Evolutionary conservation across 2,329 filamentous ascomycete species (phyloP).

Genomic region (Cyphellophora attinorum): DNA sequence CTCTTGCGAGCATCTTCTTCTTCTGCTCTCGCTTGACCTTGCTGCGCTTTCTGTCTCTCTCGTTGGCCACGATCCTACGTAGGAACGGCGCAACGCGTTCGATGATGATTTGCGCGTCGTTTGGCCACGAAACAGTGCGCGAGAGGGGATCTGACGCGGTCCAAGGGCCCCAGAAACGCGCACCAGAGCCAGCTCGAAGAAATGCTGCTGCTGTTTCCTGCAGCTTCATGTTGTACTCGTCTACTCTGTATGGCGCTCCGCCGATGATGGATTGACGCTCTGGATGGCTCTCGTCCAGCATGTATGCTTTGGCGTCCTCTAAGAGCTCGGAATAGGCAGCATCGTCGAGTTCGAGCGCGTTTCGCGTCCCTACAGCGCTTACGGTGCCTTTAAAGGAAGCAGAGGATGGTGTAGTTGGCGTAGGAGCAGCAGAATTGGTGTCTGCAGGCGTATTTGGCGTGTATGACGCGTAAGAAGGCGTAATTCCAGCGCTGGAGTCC

Average conservation of each 20-base stretch:
- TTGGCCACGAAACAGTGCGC: constrained; percentile 42
- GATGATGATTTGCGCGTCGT: constrained; percentile 46
- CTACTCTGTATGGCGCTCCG: too few relatives aligned
- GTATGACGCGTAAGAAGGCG: too few relatives aligned
- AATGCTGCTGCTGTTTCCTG: constrained; percentile 51
- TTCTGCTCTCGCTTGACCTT: constrained; percentile 23
- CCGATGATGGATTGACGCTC: constrained; percentile 49
- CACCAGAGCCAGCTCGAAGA: constrained; percentile 40
- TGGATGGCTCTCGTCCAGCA: constrained; percentile 45
- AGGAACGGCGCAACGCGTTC: constrained; percentile 48
- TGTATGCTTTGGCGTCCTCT: constrained; percentile 46
- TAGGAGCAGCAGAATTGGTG: not conserved
- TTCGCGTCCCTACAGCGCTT: constrained; percentile 1
- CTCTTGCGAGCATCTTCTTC: constrained; percentile 3
- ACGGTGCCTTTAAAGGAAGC: not conserved
- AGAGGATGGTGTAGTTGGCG: not conserved
- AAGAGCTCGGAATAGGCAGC: constrained; percentile 49
- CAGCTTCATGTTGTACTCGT: too few relatives aligned
- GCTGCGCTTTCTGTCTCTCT: constrained; percentile 46
- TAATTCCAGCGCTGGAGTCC: too few relatives aligned
- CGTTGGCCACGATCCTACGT: constrained; percentile 51
- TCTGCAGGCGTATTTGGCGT: not conserved
- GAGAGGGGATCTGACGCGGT: constrained; percentile 19
- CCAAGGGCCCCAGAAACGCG: constrained; percentile 36
- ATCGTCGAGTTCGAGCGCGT: constrained; percentile 40